These are phyloP conservation scores for Paraconiothyrium sp. DNA, from an alignment of 2,329 filamentous ascomycete genomes.

Conservation along the genomic window DNA sequence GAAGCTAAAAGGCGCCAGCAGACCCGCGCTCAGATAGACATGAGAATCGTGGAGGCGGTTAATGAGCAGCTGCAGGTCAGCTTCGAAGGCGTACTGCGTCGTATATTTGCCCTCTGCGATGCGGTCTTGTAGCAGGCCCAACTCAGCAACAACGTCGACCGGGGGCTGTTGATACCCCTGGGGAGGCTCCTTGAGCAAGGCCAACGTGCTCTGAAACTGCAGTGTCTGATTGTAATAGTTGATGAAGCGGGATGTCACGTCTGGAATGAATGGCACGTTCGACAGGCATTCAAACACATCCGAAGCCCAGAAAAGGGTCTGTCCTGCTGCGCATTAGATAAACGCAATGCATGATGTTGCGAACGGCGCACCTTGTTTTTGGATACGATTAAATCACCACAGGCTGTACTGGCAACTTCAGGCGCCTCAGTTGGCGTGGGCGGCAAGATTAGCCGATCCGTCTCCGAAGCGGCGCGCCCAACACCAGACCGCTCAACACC, in stretches of 20 bases:
- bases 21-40: conserved; percentile 32
- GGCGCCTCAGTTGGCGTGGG: conserved; percentile 7
- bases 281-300: conserved; percentile 54
- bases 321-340: conserved; percentile 9
- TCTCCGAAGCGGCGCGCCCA: neutral
- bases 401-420: conserved; percentile 9
- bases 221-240: conserved; percentile 57
- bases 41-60: conserved; percentile 47
- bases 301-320: conserved; percentile 17
- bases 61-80: conserved; percentile 45
- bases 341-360: neutral
- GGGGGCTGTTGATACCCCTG: conserved; percentile 53
- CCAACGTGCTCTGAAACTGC: conserved; percentile 56
- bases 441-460: conserved; percentile 8
- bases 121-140: conserved; percentile 38
- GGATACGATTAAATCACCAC: conserved; percentile 7
- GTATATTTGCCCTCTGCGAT: conserved; percentile 39
- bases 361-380: conserved; percentile 2
- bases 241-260: conserved; percentile 55
- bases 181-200: conserved; percentile 54
- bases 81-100: conserved; percentile 53
- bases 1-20: conserved; percentile 41
- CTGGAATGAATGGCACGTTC: conserved; percentile 57
- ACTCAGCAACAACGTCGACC: conserved; percentile 43
- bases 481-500: neutral